phyloP scores from a whole-genome alignment of 2,329 filamentous ascomycete genomes.

The Chaetomium strumarium region DNA sequence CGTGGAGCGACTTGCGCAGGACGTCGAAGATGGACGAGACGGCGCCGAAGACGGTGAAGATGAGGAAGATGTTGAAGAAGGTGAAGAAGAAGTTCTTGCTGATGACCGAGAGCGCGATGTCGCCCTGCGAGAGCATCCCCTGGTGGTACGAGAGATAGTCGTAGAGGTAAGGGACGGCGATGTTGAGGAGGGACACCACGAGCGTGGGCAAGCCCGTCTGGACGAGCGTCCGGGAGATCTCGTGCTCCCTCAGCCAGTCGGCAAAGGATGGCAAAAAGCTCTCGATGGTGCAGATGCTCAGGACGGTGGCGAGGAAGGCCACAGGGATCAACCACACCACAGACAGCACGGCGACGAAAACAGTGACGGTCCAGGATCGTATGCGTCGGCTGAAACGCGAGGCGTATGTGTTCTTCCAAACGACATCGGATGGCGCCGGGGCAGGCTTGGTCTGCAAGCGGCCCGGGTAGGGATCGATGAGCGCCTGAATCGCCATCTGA shows the following conservation, averaged over 20 bases:
- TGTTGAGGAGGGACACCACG: conserved; percentile 78
- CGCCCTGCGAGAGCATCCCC: conserved; percentile 90
- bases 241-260: conserved; percentile 59
- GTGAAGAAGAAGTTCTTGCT: conserved; percentile 99
- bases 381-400: conserved; percentile 66
- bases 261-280: conserved; percentile 67
- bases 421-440: conserved; percentile 83
- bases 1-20: conserved; percentile 67
- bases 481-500: conserved; percentile 94
- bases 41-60: conserved; percentile 85
- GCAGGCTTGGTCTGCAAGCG: conserved; percentile 79
- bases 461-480: conserved; percentile 84
- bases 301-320: conserved; percentile 67
- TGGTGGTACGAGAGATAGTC: conserved; percentile 87
- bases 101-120: conserved; percentile 89
- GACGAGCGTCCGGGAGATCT: conserved; percentile 68
- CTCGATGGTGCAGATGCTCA: conserved; percentile 76
- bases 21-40: conserved; percentile 69
- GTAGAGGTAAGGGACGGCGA: conserved; percentile 89
- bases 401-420: conserved; percentile 91
- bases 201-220: conserved; percentile 84
- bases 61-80: conserved; percentile 97
- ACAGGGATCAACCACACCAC: conserved; percentile 85
- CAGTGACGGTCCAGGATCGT: conserved; percentile 76
- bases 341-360: conserved; percentile 75